phyloP scores from a whole-genome alignment of 2,329 filamentous ascomycete genomes.

The Cladosporium halotolerans region DNA sequence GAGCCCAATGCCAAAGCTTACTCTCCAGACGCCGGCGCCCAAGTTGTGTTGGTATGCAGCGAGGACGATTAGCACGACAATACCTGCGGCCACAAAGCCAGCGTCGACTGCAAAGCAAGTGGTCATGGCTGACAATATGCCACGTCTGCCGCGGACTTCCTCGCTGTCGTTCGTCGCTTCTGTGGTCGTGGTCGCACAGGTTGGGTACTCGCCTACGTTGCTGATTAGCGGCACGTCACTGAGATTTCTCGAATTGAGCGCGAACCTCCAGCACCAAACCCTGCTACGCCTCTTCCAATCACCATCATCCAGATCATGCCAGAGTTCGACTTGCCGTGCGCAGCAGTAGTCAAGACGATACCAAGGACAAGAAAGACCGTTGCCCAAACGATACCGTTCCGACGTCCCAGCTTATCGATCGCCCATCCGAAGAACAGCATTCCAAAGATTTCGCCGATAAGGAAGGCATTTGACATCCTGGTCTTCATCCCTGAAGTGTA shows the following conservation, averaged over 20 bases:
- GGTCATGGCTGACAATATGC: conserved; percentile 17
- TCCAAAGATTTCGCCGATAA: conserved; percentile 52
- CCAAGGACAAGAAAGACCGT: conserved; percentile 44
- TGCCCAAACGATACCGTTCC: conserved; percentile 43
- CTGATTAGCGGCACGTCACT: background rate
- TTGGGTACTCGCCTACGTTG: background rate
- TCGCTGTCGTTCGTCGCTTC: conserved; percentile 10
- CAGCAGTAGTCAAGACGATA: conserved; percentile 42
- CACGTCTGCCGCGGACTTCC: conserved; percentile 14
- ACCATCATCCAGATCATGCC: conserved; percentile 52
- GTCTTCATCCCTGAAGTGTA: conserved; percentile 42
- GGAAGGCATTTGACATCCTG: conserved; percentile 49
- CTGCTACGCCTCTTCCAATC: conserved; percentile 41
- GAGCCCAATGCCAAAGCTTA: conserved; percentile 68
- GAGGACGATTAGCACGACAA: conserved; percentile 60
- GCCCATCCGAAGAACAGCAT: conserved; percentile 50
- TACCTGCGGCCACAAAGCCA: conserved; percentile 72
- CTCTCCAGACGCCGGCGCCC: conserved; percentile 70
- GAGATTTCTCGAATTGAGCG: background rate
- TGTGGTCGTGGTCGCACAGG: background rate
- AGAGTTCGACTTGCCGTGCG: conserved; percentile 34
- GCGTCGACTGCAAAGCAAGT: conserved; percentile 54
- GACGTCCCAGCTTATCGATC: conserved; percentile 46
- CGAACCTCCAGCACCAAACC: conserved; percentile 15
- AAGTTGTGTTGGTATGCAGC: conserved; percentile 40